A percentile compares a stretch with the other conserved stretches of the same genome.
phyloP scores from a whole-genome alignment of 2,329 filamentous ascomycete genomes.

The Epichloe bromicola region DNA sequence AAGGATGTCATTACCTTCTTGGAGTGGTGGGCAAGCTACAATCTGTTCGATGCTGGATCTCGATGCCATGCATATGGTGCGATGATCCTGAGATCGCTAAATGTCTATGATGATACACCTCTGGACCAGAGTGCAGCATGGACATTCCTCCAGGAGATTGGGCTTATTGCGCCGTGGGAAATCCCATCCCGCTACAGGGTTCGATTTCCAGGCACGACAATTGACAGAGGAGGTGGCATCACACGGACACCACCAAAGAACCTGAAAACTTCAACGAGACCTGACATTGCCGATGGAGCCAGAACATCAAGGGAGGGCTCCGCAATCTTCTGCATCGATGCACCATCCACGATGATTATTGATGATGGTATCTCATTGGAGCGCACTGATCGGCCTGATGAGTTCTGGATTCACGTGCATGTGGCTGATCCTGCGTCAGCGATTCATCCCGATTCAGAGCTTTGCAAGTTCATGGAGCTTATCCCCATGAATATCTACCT shows the following conservation, averaged over 20 bases:
- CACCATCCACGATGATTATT: slow-evolving; percentile 51
- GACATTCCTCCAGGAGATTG: slow-evolving; percentile 65
- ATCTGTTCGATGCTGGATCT: slow-evolving; percentile 38
- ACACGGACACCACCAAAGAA: slow-evolving; percentile 19
- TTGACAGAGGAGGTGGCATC: slow-evolving; percentile 30
- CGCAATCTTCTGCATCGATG: slow-evolving; percentile 62
- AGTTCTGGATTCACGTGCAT: slow-evolving; percentile 68
- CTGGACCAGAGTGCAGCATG: slow-evolving; percentile 35
- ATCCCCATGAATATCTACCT: slow-evolving; percentile 48
- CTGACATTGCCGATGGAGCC: slow-evolving; percentile 32
- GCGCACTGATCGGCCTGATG: slow-evolving; percentile 32
- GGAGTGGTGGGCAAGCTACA: slow-evolving; percentile 51
- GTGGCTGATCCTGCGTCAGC: slow-evolving; percentile 66
- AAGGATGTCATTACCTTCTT: slow-evolving; percentile 52
- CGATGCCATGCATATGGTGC: slow-evolving; percentile 49
- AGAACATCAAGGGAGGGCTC: slow-evolving; percentile 47
- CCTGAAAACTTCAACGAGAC: slow-evolving; percentile 21
- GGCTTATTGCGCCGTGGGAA: slow-evolving; percentile 58
- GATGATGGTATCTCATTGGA: slow-evolving; percentile 71
- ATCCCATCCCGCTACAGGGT: slow-evolving; percentile 49
- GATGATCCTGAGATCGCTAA: slow-evolving; percentile 47
- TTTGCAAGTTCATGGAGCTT: slow-evolving; percentile 49
- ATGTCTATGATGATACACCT: slow-evolving; percentile 39
- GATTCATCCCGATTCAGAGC: slow-evolving; percentile 43
- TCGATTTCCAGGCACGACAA: slow-evolving; percentile 35